Evolutionary conservation across 148 eudicot species (phyloP).

Genomic region (Oxyria digyna): DNA sequence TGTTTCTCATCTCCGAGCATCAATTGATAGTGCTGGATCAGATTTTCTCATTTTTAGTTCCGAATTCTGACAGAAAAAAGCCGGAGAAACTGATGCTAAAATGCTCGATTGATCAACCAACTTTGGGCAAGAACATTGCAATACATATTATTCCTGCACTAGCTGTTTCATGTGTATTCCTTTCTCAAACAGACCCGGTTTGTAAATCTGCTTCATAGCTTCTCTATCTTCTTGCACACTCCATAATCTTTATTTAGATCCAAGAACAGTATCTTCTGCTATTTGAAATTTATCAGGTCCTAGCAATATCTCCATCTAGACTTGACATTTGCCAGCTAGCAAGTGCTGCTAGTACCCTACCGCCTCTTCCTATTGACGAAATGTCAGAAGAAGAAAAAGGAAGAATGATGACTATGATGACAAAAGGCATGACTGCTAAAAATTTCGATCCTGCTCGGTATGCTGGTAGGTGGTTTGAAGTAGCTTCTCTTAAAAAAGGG

Average conservation of each 20-base stretch:
- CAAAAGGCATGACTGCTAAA: constrained; percentile 76
- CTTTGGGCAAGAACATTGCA: constrained; percentile 23
- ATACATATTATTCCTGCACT: constrained; percentile 57
- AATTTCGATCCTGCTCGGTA: constrained; percentile 77
- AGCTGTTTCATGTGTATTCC: constrained; percentile 49
- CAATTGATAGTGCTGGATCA: neutral
- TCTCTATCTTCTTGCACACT: neutral
- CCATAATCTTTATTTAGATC: neutral
- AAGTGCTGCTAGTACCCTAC: constrained; percentile 23
- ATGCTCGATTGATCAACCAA: constrained; percentile 31
- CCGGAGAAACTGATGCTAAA: constrained; percentile 17
- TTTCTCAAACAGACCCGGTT: constrained; percentile 67
- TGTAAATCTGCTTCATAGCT: constrained; percentile 15
- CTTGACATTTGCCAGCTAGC: constrained; percentile 47
- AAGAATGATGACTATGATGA: constrained; percentile 45
- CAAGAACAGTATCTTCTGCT: neutral
- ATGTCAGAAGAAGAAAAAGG: constrained; percentile 27
- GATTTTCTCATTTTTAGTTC: neutral
- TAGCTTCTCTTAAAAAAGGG: constrained; percentile 89
- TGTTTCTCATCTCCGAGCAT: neutral
- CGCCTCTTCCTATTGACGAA: constrained; percentile 50
- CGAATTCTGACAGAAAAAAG: constrained; percentile 23
- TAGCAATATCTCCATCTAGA: constrained; percentile 36
- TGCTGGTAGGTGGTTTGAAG: constrained; percentile 99
- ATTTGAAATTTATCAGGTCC: constrained; percentile 29